Percentiles rank a stretch among this genome's conserved stretches.
phyloP scores from a whole-genome alignment of 2,329 filamentous ascomycete species.

The Pseudogymnoascus sp. region DNA sequence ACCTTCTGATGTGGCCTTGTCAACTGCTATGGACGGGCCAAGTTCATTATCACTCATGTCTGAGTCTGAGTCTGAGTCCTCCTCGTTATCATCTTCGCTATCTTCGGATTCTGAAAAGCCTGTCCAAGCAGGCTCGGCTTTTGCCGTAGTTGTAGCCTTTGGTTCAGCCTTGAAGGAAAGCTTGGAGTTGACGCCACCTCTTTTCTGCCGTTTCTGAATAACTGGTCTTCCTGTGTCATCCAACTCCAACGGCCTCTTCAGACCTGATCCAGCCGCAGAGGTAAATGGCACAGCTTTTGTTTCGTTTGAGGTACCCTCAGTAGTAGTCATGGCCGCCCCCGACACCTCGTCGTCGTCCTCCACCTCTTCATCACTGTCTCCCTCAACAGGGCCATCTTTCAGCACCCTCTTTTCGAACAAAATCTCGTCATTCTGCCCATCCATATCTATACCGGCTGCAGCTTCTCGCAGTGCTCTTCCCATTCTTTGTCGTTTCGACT shows the following conservation, averaged over 20 bases:
- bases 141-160: constrained; percentile 32
- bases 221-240: constrained; percentile 69
- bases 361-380: constrained; percentile 23
- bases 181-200: constrained; percentile 52
- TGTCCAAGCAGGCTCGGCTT: constrained; percentile 47
- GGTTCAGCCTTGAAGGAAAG: constrained; percentile 30
- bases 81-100: constrained; percentile 17
- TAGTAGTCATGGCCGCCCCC: constrained; percentile 12
- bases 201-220: constrained; percentile 72
- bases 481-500: constrained; percentile 63
- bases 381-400: constrained; percentile 26
- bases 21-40: constrained; percentile 17
- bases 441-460: constrained; percentile 47
- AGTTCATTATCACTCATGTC: constrained; percentile 14
- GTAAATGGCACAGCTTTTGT: neutral
- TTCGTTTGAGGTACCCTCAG: neutral
- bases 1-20: constrained; percentile 10
- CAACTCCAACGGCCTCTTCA: constrained; percentile 79
- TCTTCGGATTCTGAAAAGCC: constrained; percentile 40
- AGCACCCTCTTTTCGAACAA: constrained; percentile 39
- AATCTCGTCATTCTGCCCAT: constrained; percentile 38
- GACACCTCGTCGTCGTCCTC: constrained; percentile 19
- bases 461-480: constrained; percentile 55
- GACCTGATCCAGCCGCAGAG: constrained; percentile 36
- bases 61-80: constrained; percentile 11